Conservation (phyloP, 1,284 basidiomycete genomes). For the Leucoagaricus sp. region DNA sequence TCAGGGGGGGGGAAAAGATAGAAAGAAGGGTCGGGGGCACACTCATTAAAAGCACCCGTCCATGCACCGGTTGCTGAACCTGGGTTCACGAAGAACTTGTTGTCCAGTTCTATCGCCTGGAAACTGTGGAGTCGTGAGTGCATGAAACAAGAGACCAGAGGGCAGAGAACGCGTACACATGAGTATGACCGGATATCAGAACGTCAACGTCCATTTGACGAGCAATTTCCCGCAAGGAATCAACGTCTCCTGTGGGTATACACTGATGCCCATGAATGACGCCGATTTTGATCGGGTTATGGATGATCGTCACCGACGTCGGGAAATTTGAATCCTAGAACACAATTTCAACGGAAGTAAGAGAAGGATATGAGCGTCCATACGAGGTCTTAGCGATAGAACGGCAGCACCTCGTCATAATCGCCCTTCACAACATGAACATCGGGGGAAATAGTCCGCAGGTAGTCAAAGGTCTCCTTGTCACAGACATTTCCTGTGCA, state of each 20-base stretch:
- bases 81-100: slow-evolving; percentile 95
- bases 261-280: slow-evolving; percentile 95
- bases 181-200: slow-evolving; percentile 91
- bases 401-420: slow-evolving; percentile 80
- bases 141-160: neutral
- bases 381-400: neutral
- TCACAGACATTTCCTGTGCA: slow-evolving; percentile 99
- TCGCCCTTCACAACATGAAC: slow-evolving; percentile 93
- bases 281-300: slow-evolving; percentile 90
- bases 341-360: neutral
- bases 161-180: slow-evolving; percentile 62
- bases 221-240: slow-evolving; percentile 85
- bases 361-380: neutral
- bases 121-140: slow-evolving; percentile 44
- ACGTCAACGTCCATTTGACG: slow-evolving; percentile 98
- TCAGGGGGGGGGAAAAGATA: neutral
- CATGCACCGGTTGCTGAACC: slow-evolving; percentile 96
- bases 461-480: slow-evolving; percentile 95
- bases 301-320: slow-evolving; percentile 79
- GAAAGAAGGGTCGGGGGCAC: slow-evolving; percentile 6
- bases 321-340: slow-evolving; percentile 57
- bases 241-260: slow-evolving; percentile 90
- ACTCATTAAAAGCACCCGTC: slow-evolving; percentile 75
- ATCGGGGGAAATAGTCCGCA: slow-evolving; percentile 96
- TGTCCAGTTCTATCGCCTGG: slow-evolving; percentile 90